These are phyloP conservation scores for Globisporangium nagaii DNA, from an alignment of 352 stramenopile species.

Conservation along the genomic window DNA sequence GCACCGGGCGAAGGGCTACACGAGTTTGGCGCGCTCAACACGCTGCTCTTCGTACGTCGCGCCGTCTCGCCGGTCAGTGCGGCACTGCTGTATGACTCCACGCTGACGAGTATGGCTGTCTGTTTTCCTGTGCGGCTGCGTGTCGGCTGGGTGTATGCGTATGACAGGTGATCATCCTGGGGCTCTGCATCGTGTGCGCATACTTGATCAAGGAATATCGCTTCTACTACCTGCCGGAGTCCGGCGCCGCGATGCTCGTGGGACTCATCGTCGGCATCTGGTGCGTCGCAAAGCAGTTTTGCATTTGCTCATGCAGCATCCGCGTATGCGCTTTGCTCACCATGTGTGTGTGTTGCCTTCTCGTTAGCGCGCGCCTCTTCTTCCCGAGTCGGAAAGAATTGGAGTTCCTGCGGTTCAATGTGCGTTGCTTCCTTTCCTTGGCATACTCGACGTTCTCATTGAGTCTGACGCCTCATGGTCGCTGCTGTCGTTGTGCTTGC, in stretches of 20 bases:
- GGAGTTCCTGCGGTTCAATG: slow-evolving; percentile 88
- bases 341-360: background rate
- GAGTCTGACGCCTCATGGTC: no score
- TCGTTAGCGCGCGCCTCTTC: slow-evolving; percentile 65
- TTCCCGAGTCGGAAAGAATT: slow-evolving; percentile 85
- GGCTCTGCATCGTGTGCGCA: slow-evolving; percentile 86
- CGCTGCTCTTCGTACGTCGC: slow-evolving; percentile 70
- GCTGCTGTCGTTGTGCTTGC: background rate
- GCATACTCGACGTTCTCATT: no score
- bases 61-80: background rate
- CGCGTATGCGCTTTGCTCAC: background rate
- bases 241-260: slow-evolving; percentile 87
- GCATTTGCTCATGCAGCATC: background rate
- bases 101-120: no score
- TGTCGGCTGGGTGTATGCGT: background rate
- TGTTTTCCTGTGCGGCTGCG: no score
- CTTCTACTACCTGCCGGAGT: slow-evolving; percentile 90
- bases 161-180: slow-evolving; percentile 73
- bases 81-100: background rate
- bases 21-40: slow-evolving; percentile 86
- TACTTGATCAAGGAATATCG: slow-evolving; percentile 90
- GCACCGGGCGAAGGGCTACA: slow-evolving; percentile 58
- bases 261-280: slow-evolving; percentile 84
- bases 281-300: slow-evolving; percentile 14
- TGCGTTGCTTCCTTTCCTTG: slow-evolving; percentile 10